Base-by-base conservation (phyloP, 1,139 yeast genomes). In the Nakaseomyces glabratus region DNA sequence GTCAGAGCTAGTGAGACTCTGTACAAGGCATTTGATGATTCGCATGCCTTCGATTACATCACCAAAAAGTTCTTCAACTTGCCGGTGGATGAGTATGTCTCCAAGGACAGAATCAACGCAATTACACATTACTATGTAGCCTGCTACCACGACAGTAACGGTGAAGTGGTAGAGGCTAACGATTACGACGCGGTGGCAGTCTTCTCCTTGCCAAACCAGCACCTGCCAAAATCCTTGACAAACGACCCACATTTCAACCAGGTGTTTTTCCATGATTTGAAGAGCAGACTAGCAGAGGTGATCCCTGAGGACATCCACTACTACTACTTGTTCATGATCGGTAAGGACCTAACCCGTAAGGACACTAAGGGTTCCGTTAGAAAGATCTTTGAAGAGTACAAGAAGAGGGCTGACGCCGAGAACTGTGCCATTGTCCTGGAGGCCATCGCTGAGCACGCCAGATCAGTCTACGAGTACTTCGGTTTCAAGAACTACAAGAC, bases 381-480 rank as follows among this genome's bases (percentile, higher is more conserved):
- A 35, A 43, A 49, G n/a, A 49, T 56, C 20, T 47, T 56, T 28
- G 50, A 51, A n/a, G 38, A 46, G 12, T 53, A 50, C 38, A 52
- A 46, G 34, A 45, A 43, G 12, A 49, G 49, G 23, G 63, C 63
- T 0, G 58, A 57, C 39, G 36, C 38, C 11, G 49, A 49, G 10
- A 47, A 52, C 22, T 44, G 49, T 21, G 60, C 61, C 14, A 46
- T 55, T 20, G 55, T 57, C 15, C 38, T 59, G 15, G 63, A 59
- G 35, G 59, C 61, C 15, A 58, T 59, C 16, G 47, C 48, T 25
- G 59, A 52, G 16, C 50, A 52, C 24, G 63, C 63, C 4, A 55
- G 44, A 25, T 37, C 44, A 2, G 59, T 59, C 7, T 59, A 59
- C 34, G 57, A 55, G 36, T 56, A 58, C 33, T 58, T 57, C 36